Evolutionary conservation across 257 asterid genomes (phyloP), one percentile per base, ranked within the genome.

Genomic region (Osmanthus fragrans): DNA sequence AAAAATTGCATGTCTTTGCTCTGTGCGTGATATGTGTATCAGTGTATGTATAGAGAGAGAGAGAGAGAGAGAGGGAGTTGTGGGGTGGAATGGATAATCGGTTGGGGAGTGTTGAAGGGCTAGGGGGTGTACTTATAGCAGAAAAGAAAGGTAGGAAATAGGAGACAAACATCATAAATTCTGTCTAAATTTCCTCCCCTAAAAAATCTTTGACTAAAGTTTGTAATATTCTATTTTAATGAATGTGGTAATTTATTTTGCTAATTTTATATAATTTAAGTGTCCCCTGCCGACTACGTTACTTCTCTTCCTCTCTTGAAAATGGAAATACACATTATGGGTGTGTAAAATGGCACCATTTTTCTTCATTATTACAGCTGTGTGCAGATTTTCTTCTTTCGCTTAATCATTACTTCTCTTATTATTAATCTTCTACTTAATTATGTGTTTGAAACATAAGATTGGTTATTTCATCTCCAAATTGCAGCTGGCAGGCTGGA

Each of bases 221-320:
- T 76, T 63, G 15, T 16, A 25, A n/a, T 16, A 66, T 34, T 73
- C 65, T 60, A 30, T 36, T 37, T 37, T 37, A 9, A 37, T 37
- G 4, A 7, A 37, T 37, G 11, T 37, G 58, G 11, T 4, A 27
- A 7, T 49, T 74, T 25, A 34, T 58, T 60, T 58, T 54, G 4
- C 25, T 7, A 73, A 4, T 69, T 34, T 29, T 15, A 30, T 19
- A 66, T 47, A 0, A 58, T 65, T 39, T 32, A 25, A 68, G 9
- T 68, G 66, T 12, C n/a, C 64, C 32, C 49, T 75, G 83, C 81
- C 85, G 85, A 75, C 87, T 84, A 81, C 83, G 85, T 72, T 56
- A n/a, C 78, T 47, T 70, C 32, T 29, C 77, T 76, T 36, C 71
- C 73, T 23, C 32, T 72, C 83, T 81, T 75, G 83, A 78, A 79